Evolutionary conservation across 2,329 filamentous ascomycete species (phyloP).

Genomic region (Alternaria atra): DNA sequence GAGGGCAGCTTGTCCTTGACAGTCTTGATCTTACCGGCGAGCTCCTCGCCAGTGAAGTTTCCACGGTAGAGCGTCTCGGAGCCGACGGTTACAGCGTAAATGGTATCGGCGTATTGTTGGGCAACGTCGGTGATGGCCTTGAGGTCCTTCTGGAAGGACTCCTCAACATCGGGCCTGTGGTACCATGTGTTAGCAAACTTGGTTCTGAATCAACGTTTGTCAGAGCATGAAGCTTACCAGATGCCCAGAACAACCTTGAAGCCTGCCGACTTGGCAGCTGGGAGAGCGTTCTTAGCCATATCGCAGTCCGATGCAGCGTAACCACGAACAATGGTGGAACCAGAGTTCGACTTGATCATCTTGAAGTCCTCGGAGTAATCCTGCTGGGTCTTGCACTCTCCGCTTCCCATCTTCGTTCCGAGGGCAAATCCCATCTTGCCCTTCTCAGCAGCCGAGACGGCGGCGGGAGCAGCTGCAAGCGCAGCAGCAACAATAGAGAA

Average conservation of each 20-base stretch:
- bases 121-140: constrained; percentile 63
- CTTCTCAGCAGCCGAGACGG: constrained; percentile 57
- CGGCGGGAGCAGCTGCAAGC: constrained; percentile 54
- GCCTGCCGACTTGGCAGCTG: constrained; percentile 70
- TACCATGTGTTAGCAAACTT: not conserved
- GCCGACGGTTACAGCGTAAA: constrained; percentile 75
- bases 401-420: constrained; percentile 68
- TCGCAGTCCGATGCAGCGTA: constrained; percentile 75
- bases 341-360: constrained; percentile 62
- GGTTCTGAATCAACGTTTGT: not conserved
- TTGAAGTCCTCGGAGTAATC: constrained; percentile 75
- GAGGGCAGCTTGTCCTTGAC: constrained; percentile 65
- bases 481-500: constrained; percentile 45
- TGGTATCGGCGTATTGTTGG: constrained; percentile 62
- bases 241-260: constrained; percentile 76
- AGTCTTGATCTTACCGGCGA: constrained; percentile 69
- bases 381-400: constrained; percentile 66
- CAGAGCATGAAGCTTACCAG: constrained; percentile 61
- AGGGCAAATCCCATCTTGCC: constrained; percentile 72
- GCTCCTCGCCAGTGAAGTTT: constrained; percentile 68
- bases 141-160: constrained; percentile 69
- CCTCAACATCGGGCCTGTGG: constrained; percentile 67
- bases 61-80: constrained; percentile 76
- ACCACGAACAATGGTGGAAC: constrained; percentile 67
- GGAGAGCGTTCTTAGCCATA: constrained; percentile 68